A percentile compares a stretch with the other conserved stretches of the same genome.
Conservation (phyloP, 805 yeast species). For the Starmerella sirachaensis region DNA sequence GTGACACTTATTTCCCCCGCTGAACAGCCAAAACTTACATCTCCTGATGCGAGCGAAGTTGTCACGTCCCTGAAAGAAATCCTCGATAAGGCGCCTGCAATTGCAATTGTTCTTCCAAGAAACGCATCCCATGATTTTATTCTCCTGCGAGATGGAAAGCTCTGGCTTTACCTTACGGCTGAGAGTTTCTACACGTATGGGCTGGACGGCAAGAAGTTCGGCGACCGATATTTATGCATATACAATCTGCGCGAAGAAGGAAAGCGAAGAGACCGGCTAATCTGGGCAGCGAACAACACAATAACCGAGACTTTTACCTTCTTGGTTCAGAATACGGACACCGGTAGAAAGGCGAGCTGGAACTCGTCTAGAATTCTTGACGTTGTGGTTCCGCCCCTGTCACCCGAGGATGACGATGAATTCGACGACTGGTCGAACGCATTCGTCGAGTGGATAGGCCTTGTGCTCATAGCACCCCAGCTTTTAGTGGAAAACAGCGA, state of each 20-base stretch:
- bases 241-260: slow-evolving; percentile 5
- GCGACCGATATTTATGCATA: slow-evolving; percentile 7
- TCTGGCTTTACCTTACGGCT: slow-evolving; percentile 9
- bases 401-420: slow-evolving; percentile 2
- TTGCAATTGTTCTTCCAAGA: slow-evolving; percentile 8
- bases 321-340: background rate
- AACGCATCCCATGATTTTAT: slow-evolving; percentile 6
- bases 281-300: slow-evolving; percentile 16
- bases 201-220: slow-evolving; percentile 10
- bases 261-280: slow-evolving; percentile 10
- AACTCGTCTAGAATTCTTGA: background rate
- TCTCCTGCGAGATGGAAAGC: slow-evolving; percentile 2
- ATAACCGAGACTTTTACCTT: slow-evolving; percentile 4
- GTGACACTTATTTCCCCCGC: slow-evolving; percentile 3
- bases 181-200: slow-evolving; percentile 15
- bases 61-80: slow-evolving; percentile 2
- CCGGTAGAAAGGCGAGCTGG: background rate
- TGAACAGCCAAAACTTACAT: background rate
- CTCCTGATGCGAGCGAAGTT: background rate
- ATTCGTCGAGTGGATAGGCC: slow-evolving; percentile 20
- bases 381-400: slow-evolving; percentile 3
- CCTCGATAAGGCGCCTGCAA: background rate
- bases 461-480: slow-evolving; percentile 8
- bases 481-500: slow-evolving; percentile 3
- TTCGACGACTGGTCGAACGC: slow-evolving; percentile 20